Conservation (phyloP, 345 rosid genomes). For the Linum tenue region DNA sequence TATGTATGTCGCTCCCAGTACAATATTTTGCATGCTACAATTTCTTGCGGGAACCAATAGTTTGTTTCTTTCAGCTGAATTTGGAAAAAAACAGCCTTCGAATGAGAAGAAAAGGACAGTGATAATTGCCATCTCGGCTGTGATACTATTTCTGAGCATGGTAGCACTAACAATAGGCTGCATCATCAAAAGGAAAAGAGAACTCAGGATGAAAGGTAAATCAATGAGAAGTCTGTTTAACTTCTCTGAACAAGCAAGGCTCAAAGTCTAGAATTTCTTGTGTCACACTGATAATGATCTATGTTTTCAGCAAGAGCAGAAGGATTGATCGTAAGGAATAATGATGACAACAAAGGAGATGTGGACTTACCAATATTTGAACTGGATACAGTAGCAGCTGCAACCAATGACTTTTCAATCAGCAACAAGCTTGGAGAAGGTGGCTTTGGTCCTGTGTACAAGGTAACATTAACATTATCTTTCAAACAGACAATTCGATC, state of each 20-base stretch:
- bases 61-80: neutral
- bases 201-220: neutral
- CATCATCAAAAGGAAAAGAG: neutral
- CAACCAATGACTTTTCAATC: neutral
- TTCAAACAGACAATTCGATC: neutral
- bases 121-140: neutral
- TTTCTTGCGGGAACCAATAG: neutral
- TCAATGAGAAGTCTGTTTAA: neutral
- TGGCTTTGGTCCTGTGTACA: slow-evolving; percentile 3
- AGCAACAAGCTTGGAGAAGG: slow-evolving; percentile 1
- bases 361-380: neutral
- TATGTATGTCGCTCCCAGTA: neutral
- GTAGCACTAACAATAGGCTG: neutral
- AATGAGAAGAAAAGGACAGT: neutral
- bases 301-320: neutral
- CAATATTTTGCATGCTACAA: neutral
- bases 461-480: neutral
- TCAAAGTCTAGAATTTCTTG: neutral
- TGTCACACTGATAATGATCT: neutral
- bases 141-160: neutral
- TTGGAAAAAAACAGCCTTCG: neutral
- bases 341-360: too few relatives aligned
- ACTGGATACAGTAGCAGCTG: neutral
- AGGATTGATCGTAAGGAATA: neutral
- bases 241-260: neutral